Evolutionary conservation across 805 yeast genomes (phyloP), one percentile per base, ranked within the genome.

Genomic region (Lipomyces kockii): DNA sequence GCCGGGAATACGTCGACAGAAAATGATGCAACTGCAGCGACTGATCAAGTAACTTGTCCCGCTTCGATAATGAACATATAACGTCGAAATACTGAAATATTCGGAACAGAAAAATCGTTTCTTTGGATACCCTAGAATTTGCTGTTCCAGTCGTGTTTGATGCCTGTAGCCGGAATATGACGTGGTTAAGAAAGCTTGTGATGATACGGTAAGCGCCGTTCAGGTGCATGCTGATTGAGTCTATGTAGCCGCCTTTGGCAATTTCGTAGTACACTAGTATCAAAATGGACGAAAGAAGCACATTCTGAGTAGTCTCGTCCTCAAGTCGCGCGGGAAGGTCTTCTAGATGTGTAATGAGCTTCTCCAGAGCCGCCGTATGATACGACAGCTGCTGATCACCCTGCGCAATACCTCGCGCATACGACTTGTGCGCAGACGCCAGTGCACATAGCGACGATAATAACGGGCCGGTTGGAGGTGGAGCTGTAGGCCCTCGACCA

Each of bases 21-120:
- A 69, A 69, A 27, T 67, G 68, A 32, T 63, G 64, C 22, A 69
- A 63, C 22, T 65, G 72, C 53, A 69, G 55, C 2, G 72, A 63
- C 11, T 51, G 53, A 49, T 69, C 72, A 35, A 65, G 57, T 55
- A 69, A 51, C 22, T 55, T 52, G n/a, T 56, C 65, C 22, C 52
- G 46, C 58, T 64, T 58, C 22, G 72, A 69, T 22, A 69, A 61
- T 52, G 72, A 69, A 43, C 61, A 63, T 3, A 69, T 69, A 17
- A 69, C 72, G 60, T 69, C 72, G 62, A 69, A 69, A 56, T 69
- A 69, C 59, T 69, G 72, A 25, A 69, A 69, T 2, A 67, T 63
- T n/a, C 68, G 67, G 46, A 69, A 69, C 32, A 69, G 37, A 35
- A 69, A 67, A 9, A 69, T 34, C 3, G 72, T 69, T 46, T 59